phyloP scores from a whole-genome alignment of 108 stramenopile species.

The Cyclostephanos tholiformis region DNA sequence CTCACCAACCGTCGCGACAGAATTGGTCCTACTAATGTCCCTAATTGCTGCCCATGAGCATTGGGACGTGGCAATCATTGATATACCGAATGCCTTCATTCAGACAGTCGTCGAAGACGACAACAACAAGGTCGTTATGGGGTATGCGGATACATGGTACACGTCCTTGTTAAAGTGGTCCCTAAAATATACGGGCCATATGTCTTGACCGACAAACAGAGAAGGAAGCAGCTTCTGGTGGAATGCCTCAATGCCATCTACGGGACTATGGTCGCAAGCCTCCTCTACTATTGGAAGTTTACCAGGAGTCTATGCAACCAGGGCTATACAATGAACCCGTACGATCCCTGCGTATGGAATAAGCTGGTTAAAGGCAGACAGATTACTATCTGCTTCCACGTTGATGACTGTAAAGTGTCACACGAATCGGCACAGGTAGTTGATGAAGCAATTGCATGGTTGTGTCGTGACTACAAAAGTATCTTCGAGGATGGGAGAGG shows the following conservation, averaged over 20 bases:
- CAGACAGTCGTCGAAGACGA: too few species aligned
- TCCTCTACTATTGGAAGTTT: too few species aligned
- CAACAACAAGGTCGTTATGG: conserved; percentile 1
- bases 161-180: conserved; percentile 24
- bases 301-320: too few species aligned
- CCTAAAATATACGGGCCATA: conserved; percentile 30
- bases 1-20: too few species aligned
- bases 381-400: conserved; percentile 1
- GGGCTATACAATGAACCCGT: too few species aligned
- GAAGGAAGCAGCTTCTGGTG: not conserved
- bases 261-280: too few species aligned
- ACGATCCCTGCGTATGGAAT: not conserved
- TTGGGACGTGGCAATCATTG: conserved; percentile 8
- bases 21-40: conserved; percentile 10
- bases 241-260: too few species aligned
- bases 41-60: conserved; percentile 13
- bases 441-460: conserved; percentile 16
- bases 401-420: too few species aligned
- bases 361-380: not conserved
- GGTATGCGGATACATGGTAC: too few species aligned
- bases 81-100: conserved; percentile 20
- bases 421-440: too few species aligned
- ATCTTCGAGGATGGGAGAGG: too few species aligned
- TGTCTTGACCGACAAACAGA: conserved; percentile 5
- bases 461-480: too few species aligned